Percentiles rank a stretch among this genome's conserved stretches.
phyloP scores from a whole-genome alignment of 1,284 basidiomycete genomes.

The Puccinia coronata region DNA sequence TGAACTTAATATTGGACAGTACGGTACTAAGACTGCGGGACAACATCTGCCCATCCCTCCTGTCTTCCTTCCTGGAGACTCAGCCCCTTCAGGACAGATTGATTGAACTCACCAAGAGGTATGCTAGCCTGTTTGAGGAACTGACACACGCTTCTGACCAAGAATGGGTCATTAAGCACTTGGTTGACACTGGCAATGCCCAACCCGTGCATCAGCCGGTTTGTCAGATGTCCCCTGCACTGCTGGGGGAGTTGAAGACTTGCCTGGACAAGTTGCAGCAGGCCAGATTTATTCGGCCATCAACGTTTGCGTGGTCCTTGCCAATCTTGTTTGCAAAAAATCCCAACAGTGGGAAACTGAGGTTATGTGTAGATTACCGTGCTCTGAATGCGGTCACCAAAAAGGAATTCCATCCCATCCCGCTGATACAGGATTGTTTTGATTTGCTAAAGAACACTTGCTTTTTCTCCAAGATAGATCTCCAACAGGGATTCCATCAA shows the following conservation, averaged over 20 bases:
- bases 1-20: not conserved
- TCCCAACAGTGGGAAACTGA: not conserved
- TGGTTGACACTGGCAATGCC: conserved; percentile 4
- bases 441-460: no score
- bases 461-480: not conserved
- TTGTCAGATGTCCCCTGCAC: not conserved
- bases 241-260: not conserved
- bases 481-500: not conserved
- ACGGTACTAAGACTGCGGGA: not conserved
- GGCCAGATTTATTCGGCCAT: not conserved
- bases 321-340: no score
- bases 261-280: not conserved
- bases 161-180: not conserved
- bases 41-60: not conserved
- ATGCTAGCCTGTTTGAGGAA: not conserved
- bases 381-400: not conserved
- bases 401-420: conserved; percentile 10
- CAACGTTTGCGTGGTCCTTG: no score
- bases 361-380: not conserved
- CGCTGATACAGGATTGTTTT: no score
- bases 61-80: not conserved
- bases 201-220: conserved; percentile 2
- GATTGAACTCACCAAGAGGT: not conserved
- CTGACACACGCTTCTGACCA: not conserved
- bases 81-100: not conserved